Base-by-base conservation (phyloP, 148 eudicot genomes). In the Fagopyrum homotropicum region DNA sequence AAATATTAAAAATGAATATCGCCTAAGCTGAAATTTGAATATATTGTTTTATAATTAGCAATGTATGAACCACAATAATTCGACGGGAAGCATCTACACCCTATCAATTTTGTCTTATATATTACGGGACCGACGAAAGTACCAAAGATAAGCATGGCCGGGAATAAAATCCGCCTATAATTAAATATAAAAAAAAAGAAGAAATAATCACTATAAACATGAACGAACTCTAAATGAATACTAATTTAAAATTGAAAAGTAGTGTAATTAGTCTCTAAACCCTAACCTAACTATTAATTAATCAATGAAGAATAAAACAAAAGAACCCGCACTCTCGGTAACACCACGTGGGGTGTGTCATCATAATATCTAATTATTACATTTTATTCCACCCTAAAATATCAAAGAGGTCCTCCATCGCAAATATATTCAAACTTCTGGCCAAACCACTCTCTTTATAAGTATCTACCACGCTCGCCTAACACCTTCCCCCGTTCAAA, bases 331-430 rank as follows among this genome's bases (percentile, higher is more conserved):
- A 15, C 71, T 66, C 46, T 43, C 9, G 15, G 71, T 66, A 66
- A 1, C 43, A 63, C 47, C 71, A 66, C 71, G 71, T 66, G 47
- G 47, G 71, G 71, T 66, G 71, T 35, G 30, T 66, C 71, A 66
- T 35, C 43, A 35, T 2, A 66, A 35, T 15, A 66, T 66, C 47
- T 66, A 45, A 43, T 66, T 9, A 3, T 26, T 19, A 57, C 56
- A 55, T 55, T 55, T 9, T 9, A 48, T 61, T 29, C 15, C 9
- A 7, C 10, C 35, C 8, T 1, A 9, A 40, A 6, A 6, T 26
- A 10, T 29, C 69, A 11, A 63, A 63, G 16, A 29, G 19, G 71
- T 26, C 71, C 71, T 26, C 69, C 11, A 14, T 22, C n/a, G 35
- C 5, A 1, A 35, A 63, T 29, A 30, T 9, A 1, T 22, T 3